A percentile compares a stretch with the other conserved stretches of the same genome.
Conservation (phyloP, 176 grass and related monocot species). For the Carex cristatella region DNA sequence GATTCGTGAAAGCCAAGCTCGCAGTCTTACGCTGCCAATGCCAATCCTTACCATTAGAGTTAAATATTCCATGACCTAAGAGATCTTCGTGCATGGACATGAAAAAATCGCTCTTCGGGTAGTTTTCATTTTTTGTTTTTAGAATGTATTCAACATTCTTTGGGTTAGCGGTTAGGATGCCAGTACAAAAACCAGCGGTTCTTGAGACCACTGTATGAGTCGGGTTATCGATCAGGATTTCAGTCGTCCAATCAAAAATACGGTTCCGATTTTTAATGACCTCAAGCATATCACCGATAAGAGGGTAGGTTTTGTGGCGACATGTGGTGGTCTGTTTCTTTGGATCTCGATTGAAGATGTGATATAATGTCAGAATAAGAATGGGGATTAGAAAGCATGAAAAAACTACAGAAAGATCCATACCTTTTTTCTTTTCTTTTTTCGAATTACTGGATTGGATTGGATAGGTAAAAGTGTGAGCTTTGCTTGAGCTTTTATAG, state of each 20-base stretch:
- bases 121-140: slow-evolving; percentile 47
- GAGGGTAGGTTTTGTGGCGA: slow-evolving; percentile 33
- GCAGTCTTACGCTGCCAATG: slow-evolving; percentile 55
- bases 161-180: slow-evolving; percentile 45
- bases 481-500: neutral
- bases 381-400: slow-evolving; percentile 5
- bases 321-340: slow-evolving; percentile 18
- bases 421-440: neutral
- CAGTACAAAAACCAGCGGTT: neutral
- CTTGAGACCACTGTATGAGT: slow-evolving; percentile 9
- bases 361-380: slow-evolving; percentile 21
- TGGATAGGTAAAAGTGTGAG: neutral
- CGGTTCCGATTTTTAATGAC: slow-evolving; percentile 42
- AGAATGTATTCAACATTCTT: slow-evolving; percentile 54
- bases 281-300: slow-evolving; percentile 42
- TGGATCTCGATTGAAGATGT: slow-evolving; percentile 7
- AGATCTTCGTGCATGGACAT: slow-evolving; percentile 41
- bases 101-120: slow-evolving; percentile 35
- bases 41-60: slow-evolving; percentile 57
- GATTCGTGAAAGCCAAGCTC: slow-evolving; percentile 54
- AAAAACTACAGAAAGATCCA: slow-evolving; percentile 29
- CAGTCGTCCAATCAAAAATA: slow-evolving; percentile 50
- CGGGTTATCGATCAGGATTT: slow-evolving; percentile 23
- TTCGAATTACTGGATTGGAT: neutral
- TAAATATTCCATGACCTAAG: slow-evolving; percentile 72